phyloP scores from a whole-genome alignment of 495 filamentous ascomycete species.

The Aspergillus ellipticus region DNA sequence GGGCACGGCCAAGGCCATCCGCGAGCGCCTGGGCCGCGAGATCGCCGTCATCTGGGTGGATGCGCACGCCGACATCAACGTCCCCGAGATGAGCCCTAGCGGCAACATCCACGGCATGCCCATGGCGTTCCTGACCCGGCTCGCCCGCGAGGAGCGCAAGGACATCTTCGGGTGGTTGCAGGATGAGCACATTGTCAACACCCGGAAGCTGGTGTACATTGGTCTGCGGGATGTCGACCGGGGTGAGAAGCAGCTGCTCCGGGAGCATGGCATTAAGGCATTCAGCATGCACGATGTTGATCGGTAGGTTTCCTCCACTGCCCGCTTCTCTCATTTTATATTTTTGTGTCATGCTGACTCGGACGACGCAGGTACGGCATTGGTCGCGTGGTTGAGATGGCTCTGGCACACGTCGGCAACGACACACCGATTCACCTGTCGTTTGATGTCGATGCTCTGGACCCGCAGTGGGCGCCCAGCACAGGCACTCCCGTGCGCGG shows the following conservation, averaged over 20 bases:
- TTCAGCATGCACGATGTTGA: conserved; percentile 99
- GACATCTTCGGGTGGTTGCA: conserved; percentile 87
- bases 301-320: conserved; percentile 42
- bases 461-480: conserved; percentile 93
- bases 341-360: conserved; percentile 1
- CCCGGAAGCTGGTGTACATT: conserved; percentile 94
- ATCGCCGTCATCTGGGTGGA: conserved; percentile 98
- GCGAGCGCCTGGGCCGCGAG: conserved; percentile 75
- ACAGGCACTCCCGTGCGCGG: conserved; percentile 95
- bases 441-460: conserved; percentile 95
- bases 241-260: conserved; percentile 85
- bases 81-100: conserved; percentile 80
- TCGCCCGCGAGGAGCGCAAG: conserved; percentile 65
- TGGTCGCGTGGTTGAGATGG: conserved; percentile 96
- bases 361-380: conserved; percentile 73
- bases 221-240: conserved; percentile 88
- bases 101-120: conserved; percentile 99
- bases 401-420: conserved; percentile 84
- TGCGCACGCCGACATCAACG: conserved; percentile 97
- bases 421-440: conserved; percentile 96
- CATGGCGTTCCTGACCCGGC: conserved; percentile 82
- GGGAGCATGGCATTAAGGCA: conserved; percentile 85
- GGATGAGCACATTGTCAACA: conserved; percentile 58
- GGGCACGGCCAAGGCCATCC: conserved; percentile 78
- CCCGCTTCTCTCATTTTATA: not conserved